These are phyloP conservation scores for Tillandsia fasciculata DNA, from an alignment of 176 grass and related monocot species.

Conservation along the genomic window DNA sequence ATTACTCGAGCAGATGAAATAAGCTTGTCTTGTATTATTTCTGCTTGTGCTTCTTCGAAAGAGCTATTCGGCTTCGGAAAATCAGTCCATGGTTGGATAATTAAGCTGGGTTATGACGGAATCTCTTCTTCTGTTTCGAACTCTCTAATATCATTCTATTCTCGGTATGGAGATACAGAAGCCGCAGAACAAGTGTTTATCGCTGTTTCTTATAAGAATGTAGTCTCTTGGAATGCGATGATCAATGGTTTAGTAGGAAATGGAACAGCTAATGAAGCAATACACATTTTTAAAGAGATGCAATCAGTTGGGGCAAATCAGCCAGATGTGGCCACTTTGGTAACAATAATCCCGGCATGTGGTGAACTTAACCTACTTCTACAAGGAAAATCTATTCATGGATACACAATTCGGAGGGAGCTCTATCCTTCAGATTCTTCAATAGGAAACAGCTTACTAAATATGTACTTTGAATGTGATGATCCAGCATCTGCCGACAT, in stretches of 20 bases:
- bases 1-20: slow-evolving; percentile 37
- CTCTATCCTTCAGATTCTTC: slow-evolving; percentile 21
- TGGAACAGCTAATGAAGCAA: slow-evolving; percentile 20
- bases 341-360: slow-evolving; percentile 50
- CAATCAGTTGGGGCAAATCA: slow-evolving; percentile 14
- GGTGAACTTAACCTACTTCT: slow-evolving; percentile 35
- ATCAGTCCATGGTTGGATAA: slow-evolving; percentile 42
- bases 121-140: slow-evolving; percentile 33
- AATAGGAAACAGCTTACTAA: slow-evolving; percentile 52
- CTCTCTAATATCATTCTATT: slow-evolving; percentile 65
- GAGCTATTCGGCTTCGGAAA: slow-evolving; percentile 33
- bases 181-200: slow-evolving; percentile 33
- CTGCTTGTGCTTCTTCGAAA: slow-evolving; percentile 23
- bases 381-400: slow-evolving; percentile 53
- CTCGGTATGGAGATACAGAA: slow-evolving; percentile 23
- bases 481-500: slow-evolving; percentile 18
- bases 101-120: slow-evolving; percentile 49
- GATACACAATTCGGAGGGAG: slow-evolving; percentile 32
- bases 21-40: slow-evolving; percentile 41
- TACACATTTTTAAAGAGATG: slow-evolving; percentile 42
- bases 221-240: slow-evolving; percentile 71
- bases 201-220: slow-evolving; percentile 31
- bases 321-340: slow-evolving; percentile 42
- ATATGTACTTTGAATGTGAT: slow-evolving; percentile 50
- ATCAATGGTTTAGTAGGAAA: slow-evolving; percentile 50